Evolutionary conservation across 192 early-diverging fungal genomes (phyloP).

Genomic region (Coemansia sp.): DNA sequence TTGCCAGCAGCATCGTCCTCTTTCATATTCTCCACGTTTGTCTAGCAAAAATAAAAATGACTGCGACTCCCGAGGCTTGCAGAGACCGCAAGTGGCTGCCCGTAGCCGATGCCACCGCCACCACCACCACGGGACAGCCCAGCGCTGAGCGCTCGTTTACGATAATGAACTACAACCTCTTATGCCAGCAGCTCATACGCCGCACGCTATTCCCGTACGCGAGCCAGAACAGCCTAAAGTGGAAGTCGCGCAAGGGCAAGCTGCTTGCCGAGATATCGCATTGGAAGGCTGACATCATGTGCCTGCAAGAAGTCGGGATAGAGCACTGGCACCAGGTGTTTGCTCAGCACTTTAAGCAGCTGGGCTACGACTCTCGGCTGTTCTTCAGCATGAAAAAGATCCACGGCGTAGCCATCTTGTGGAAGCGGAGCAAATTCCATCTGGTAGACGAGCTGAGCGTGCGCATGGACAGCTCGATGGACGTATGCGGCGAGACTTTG

Average conservation of each 20-base stretch:
- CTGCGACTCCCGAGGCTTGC: slow-evolving; percentile 26
- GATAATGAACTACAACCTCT: slow-evolving; percentile 65
- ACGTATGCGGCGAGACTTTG: slow-evolving; percentile 36
- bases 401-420: slow-evolving; percentile 43
- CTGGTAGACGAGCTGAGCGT: slow-evolving; percentile 23
- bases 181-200: slow-evolving; percentile 60
- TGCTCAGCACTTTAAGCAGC: slow-evolving; percentile 19
- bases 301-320: slow-evolving; percentile 62
- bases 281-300: slow-evolving; percentile 58
- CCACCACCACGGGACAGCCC: neutral
- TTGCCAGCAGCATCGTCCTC: too few species aligned
- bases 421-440: slow-evolving; percentile 38
- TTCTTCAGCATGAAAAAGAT: slow-evolving; percentile 41
- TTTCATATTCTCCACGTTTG: too few species aligned
- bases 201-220: slow-evolving; percentile 62
- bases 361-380: slow-evolving; percentile 34
- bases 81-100: slow-evolving; percentile 33
- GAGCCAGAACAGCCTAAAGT: slow-evolving; percentile 56
- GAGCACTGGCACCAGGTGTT: slow-evolving; percentile 39
- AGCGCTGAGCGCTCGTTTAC: slow-evolving; percentile 25
- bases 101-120: slow-evolving; percentile 15
- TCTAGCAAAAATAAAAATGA: slow-evolving; percentile 3
- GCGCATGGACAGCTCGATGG: slow-evolving; percentile 28
- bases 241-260: slow-evolving; percentile 56
- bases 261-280: slow-evolving; percentile 54